Percentiles rank a stretch among this genome's conserved stretches.
phyloP scores from a whole-genome alignment of 441 rosid species.

The Corymbia calophylla region DNA sequence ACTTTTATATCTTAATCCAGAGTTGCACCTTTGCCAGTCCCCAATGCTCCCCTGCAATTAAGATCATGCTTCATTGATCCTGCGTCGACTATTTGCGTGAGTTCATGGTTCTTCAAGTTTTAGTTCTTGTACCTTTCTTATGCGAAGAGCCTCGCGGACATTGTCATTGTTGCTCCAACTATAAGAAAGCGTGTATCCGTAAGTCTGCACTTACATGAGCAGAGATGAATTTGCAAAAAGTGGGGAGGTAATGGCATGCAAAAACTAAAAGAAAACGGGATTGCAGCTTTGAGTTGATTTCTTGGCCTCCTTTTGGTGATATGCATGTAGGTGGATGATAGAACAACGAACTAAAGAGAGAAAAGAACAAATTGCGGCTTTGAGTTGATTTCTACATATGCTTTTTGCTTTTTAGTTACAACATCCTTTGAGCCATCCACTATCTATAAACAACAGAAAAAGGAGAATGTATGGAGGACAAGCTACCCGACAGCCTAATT shows the following conservation, averaged over 20 bases:
- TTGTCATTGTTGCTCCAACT: constrained; percentile 50
- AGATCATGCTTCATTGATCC: too few relatives aligned
- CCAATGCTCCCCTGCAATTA: constrained; percentile 21
- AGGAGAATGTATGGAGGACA: not conserved
- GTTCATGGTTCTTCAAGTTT: not conserved
- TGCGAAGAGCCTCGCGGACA: constrained; percentile 44
- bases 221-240: not conserved
- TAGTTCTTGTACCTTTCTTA: constrained; percentile 30
- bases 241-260: not conserved
- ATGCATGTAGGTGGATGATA: not conserved
- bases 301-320: not conserved
- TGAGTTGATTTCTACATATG: not conserved
- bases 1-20: constrained; percentile 23
- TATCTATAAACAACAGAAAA: not conserved
- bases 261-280: not conserved
- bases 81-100: not conserved
- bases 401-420: not conserved
- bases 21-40: constrained; percentile 50
- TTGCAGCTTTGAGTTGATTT: not conserved
- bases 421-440: not conserved
- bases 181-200: constrained; percentile 23
- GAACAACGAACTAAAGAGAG: not conserved
- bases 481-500: constrained; percentile 37
- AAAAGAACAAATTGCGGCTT: not conserved
- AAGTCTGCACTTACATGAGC: constrained; percentile 21